Percentiles rank a stretch among this genome's conserved stretches.
These are phyloP conservation scores for Vinca minor DNA, from an alignment of 257 asterid genomes.

Conservation along the genomic window DNA sequence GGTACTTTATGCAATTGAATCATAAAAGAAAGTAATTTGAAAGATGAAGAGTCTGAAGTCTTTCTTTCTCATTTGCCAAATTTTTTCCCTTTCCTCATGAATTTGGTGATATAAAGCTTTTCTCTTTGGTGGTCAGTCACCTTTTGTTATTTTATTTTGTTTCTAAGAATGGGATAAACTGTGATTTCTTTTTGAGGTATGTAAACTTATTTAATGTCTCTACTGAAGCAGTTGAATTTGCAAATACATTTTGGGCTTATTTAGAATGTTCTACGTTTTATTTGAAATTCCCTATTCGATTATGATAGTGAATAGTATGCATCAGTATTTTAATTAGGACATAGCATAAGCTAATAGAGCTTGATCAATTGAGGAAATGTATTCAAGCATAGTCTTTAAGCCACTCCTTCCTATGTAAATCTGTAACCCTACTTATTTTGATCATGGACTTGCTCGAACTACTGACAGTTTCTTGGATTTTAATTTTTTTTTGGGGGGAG, in stretches of 20 bases:
- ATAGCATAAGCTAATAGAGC: neutral
- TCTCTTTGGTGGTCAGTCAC: too few relatives aligned
- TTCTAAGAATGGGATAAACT: neutral
- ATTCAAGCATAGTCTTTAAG: neutral
- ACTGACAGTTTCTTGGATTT: neutral
- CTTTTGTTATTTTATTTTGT: too few relatives aligned
- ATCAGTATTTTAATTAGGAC: neutral
- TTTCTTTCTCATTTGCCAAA: neutral
- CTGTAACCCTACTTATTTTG: neutral
- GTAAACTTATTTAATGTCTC: neutral
- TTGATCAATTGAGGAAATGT: neutral
- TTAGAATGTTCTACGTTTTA: neutral
- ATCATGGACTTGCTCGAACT: neutral
- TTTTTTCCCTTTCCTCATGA: neutral
- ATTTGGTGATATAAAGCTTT: conserved; percentile 3
- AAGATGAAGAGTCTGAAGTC: too few relatives aligned
- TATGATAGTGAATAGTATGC: neutral
- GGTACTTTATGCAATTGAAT: neutral
- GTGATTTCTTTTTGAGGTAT: neutral
- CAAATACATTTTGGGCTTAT: neutral
- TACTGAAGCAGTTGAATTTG: neutral
- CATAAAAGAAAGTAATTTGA: neutral
- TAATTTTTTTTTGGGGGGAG: too few relatives aligned
- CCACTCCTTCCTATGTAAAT: neutral
- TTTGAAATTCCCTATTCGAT: neutral